Conservation (phyloP, 106 monocot species). For the Chionographis japonica region DNA sequence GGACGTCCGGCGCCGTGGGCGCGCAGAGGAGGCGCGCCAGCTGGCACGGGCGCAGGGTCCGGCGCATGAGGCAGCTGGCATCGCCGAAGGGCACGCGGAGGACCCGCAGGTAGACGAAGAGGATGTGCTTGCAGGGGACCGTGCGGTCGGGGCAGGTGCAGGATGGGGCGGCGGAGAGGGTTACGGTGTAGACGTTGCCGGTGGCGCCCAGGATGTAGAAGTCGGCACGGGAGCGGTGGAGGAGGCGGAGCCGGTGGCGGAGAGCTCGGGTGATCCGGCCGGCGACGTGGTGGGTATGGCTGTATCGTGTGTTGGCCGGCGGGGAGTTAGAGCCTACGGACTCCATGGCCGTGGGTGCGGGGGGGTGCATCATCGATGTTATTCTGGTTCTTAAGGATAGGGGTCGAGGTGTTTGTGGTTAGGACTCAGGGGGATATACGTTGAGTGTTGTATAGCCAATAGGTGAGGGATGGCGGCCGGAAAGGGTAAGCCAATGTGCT, state of each 20-base stretch:
- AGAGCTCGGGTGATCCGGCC: conserved; percentile 69
- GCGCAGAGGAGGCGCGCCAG: conserved; percentile 30
- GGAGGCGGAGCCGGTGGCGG: conserved; percentile 59
- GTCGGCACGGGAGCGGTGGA: conserved; percentile 47
- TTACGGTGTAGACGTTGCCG: conserved; percentile 81
- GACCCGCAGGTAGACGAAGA: conserved; percentile 85
- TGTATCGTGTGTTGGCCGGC: background rate
- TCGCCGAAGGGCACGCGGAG: conserved; percentile 53
- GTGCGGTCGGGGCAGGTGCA: conserved; percentile 88
- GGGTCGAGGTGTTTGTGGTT: no score
- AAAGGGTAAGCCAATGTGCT: no score
- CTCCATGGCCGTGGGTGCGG: no score
- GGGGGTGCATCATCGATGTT: no score
- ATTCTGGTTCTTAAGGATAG: no score
- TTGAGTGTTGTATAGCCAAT: no score
- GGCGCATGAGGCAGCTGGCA: conserved; percentile 43
- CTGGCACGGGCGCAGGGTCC: conserved; percentile 41
- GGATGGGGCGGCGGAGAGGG: conserved; percentile 35
- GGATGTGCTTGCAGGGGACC: conserved; percentile 82
- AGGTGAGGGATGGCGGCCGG: no score
- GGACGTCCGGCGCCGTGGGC: conserved; percentile 23
- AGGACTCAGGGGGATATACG: no score
- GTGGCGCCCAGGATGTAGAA: conserved; percentile 86
- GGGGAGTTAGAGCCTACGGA: no score
- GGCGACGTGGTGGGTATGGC: conserved; percentile 34